A percentile compares a stretch with the other conserved stretches of the same genome.
phyloP scores from a whole-genome alignment of 2,329 filamentous ascomycete genomes.

The Coniochaeta ligniaria region DNA sequence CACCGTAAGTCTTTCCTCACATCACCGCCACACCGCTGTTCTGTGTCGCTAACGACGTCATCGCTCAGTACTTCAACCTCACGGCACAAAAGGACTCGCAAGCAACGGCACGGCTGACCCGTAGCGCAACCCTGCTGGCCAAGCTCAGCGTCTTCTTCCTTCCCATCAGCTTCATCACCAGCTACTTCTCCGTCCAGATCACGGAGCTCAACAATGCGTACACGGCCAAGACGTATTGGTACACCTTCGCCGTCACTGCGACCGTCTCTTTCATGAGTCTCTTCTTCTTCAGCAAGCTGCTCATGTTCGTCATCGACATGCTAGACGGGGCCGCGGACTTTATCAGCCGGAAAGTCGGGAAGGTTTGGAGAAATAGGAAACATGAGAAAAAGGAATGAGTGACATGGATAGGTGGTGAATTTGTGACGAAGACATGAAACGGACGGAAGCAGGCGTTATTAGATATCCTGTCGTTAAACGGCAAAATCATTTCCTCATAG shows the following conservation, averaged over 20 bases:
- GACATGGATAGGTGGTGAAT: not conserved
- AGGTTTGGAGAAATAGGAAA: not conserved
- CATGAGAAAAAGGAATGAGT: not conserved
- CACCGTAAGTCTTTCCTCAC: conserved; percentile 39
- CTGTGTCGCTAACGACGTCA: not conserved
- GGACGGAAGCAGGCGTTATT: not conserved
- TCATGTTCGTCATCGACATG: conserved; percentile 38
- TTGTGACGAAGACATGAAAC: not conserved
- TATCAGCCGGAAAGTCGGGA: not conserved
- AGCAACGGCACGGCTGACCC: conserved; percentile 63
- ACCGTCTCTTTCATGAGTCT: conserved; percentile 50
- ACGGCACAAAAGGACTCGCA: conserved; percentile 69
- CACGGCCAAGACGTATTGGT: conserved; percentile 58
- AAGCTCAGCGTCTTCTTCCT: conserved; percentile 72
- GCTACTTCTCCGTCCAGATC: conserved; percentile 65
- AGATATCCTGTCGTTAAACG: no score
- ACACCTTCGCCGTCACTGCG: conserved; percentile 57
- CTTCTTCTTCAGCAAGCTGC: conserved; percentile 41
- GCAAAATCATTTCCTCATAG: not conserved
- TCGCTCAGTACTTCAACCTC: conserved; percentile 63
- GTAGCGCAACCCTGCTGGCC: conserved; percentile 64
- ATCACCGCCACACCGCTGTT: not conserved
- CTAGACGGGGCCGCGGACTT: conserved; percentile 27
- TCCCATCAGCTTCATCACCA: conserved; percentile 67
- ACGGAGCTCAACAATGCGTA: conserved; percentile 45